Evolutionary conservation across 176 grass and related monocot genomes (phyloP).

Genomic region (Echinochloa phyllopogon): DNA sequence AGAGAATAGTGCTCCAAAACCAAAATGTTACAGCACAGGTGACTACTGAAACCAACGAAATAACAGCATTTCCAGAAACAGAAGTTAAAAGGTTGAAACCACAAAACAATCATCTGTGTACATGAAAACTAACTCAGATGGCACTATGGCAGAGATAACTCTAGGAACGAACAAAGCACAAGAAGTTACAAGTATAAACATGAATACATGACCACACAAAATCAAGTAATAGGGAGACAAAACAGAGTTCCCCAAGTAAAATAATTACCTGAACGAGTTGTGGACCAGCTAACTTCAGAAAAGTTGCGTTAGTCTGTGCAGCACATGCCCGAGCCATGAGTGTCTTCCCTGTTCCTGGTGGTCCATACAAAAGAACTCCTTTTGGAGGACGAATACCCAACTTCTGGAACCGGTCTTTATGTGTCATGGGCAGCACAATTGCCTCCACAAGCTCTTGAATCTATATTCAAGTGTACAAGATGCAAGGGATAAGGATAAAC

Average conservation of each 20-base stretch:
- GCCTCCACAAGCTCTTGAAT: constrained; percentile 98
- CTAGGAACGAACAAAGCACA: background rate
- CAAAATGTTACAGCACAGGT: background rate
- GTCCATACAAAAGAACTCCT: constrained; percentile 97
- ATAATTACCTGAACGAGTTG: constrained; percentile 83
- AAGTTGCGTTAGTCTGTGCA: constrained; percentile 92
- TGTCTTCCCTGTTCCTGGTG: constrained; percentile 97
- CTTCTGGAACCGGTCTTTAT: constrained; percentile 88
- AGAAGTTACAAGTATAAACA: constrained; percentile 4
- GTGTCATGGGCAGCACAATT: constrained; percentile 93
- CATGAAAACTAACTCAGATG: background rate
- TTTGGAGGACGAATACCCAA: constrained; percentile 91
- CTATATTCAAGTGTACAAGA: constrained; percentile 37
- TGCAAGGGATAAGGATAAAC: background rate
- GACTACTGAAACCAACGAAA: background rate
- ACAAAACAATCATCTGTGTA: background rate
- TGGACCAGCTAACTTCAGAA: constrained; percentile 90
- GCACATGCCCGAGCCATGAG: constrained; percentile 97
- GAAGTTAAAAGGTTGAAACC: background rate
- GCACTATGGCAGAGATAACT: background rate
- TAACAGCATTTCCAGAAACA: background rate
- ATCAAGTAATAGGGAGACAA: background rate
- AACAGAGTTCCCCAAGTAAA: constrained; percentile 1
- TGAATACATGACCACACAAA: background rate
- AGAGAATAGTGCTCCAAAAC: background rate